Conservation (phyloP, 768 basidiomycete species). For the Lactarius pseudohatsudake region DNA sequence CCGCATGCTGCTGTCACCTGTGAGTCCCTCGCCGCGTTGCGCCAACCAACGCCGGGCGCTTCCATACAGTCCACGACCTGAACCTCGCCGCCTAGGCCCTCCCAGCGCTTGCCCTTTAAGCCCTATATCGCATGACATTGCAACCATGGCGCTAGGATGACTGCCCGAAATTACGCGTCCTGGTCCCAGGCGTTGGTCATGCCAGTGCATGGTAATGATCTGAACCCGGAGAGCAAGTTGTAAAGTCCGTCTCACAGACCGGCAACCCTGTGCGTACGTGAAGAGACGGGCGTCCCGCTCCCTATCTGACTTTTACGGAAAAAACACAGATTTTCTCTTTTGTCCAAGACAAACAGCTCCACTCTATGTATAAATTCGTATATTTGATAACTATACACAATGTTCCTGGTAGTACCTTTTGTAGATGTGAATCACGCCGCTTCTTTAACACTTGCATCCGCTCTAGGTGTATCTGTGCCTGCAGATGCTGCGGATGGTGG, state of each 20-base stretch:
- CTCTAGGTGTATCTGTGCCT: constrained; percentile 1
- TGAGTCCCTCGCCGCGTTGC: neutral
- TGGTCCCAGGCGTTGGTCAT: neutral
- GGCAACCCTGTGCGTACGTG: constrained; percentile 3
- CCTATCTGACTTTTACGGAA: neutral
- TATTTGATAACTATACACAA: constrained; percentile 19
- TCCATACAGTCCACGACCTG: constrained; percentile 4
- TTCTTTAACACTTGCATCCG: constrained; percentile 7
- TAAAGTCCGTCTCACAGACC: constrained; percentile 6
- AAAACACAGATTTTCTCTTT: neutral
- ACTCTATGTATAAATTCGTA: constrained; percentile 7
- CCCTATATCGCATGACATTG: constrained; percentile 5
- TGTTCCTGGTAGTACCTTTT: neutral
- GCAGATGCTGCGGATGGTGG: constrained; percentile 7
- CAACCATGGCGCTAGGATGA: neutral
- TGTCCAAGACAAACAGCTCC: constrained; percentile 3
- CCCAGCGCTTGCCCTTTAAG: constrained; percentile 2
- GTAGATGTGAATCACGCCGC: constrained; percentile 7
- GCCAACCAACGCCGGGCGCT: neutral
- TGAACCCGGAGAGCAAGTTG: neutral
- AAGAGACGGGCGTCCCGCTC: neutral
- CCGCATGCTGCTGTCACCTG: constrained; percentile 1
- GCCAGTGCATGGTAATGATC: neutral
- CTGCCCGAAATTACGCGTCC: neutral
- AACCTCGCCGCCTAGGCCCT: neutral